phyloP scores from a whole-genome alignment of 1,139 yeast species.

The Blastobotrys petasosporus region DNA sequence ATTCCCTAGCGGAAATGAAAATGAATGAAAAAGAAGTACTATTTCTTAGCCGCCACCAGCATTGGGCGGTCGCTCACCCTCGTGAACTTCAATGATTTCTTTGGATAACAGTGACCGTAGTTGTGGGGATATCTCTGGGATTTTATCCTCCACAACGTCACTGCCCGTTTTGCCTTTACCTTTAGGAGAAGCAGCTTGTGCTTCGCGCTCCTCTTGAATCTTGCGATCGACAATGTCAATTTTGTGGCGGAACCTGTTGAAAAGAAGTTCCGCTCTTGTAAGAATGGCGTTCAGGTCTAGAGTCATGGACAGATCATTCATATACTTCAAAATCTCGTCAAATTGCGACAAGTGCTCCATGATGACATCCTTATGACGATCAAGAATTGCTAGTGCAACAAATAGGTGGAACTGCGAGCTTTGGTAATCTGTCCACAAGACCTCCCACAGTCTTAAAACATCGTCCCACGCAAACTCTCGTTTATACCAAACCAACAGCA shows the following conservation, averaged over 20 bases:
- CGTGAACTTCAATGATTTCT: constrained; percentile 59
- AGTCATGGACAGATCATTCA: constrained; percentile 80
- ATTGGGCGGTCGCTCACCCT: constrained; percentile 39
- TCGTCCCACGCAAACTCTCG: constrained; percentile 84
- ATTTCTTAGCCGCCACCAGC: constrained; percentile 34
- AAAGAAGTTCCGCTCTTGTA: constrained; percentile 74
- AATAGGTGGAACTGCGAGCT: constrained; percentile 84
- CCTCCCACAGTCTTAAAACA: constrained; percentile 80
- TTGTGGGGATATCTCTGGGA: constrained; percentile 44
- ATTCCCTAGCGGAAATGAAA: no score
- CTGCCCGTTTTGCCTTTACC: constrained; percentile 10
- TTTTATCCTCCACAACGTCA: constrained; percentile 11
- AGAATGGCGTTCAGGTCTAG: constrained; percentile 69
- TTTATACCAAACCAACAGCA: constrained; percentile 92
- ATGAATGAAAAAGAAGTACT: no score
- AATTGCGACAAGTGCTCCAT: constrained; percentile 66
- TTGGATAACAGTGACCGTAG: constrained; percentile 55
- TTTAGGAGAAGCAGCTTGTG: not conserved
- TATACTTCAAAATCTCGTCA: constrained; percentile 87
- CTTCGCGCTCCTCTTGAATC: constrained; percentile 12
- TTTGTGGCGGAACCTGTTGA: constrained; percentile 71
- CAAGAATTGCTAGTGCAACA: constrained; percentile 79
- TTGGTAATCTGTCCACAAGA: constrained; percentile 80
- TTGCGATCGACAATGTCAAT: constrained; percentile 64
- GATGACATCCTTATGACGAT: constrained; percentile 77